Conservation (phyloP, 2,329 filamentous ascomycete genomes). For the Lithohypha guttulata region DNA sequence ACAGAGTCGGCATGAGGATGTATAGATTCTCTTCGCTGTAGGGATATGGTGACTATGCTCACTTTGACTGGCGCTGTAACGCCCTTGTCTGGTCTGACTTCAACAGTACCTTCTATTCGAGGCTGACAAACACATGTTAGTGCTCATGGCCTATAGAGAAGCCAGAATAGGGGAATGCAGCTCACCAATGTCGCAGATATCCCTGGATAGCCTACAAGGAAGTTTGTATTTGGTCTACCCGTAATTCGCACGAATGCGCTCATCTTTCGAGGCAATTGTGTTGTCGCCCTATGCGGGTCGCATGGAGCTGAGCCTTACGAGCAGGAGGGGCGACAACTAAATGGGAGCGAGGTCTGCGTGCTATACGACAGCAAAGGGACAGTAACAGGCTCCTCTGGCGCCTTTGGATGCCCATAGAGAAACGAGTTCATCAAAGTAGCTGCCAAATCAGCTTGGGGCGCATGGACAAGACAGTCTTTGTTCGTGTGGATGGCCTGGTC, state of each 20-base stretch:
- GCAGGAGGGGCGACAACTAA: slow-evolving; percentile 7
- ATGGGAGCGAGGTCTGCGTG: too few relatives aligned
- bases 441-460: not conserved
- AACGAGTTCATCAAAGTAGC: slow-evolving; percentile 5
- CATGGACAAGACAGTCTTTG: not conserved
- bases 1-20: slow-evolving; percentile 92
- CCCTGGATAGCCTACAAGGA: slow-evolving; percentile 91
- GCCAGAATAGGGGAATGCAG: slow-evolving; percentile 27
- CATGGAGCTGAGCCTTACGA: slow-evolving; percentile 12
- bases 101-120: slow-evolving; percentile 93
- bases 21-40: slow-evolving; percentile 90
- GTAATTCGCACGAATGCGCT: slow-evolving; percentile 89
- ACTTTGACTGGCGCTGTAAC: slow-evolving; percentile 81
- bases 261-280: slow-evolving; percentile 37
- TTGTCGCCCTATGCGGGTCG: slow-evolving; percentile 10
- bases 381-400: slow-evolving; percentile 9
- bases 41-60: slow-evolving; percentile 85
- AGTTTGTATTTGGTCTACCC: slow-evolving; percentile 92
- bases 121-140: slow-evolving; percentile 47
- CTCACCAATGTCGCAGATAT: slow-evolving; percentile 94
- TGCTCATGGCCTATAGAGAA: not conserved
- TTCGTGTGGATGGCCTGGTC: too few relatives aligned
- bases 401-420: slow-evolving; percentile 20
- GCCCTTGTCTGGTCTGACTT: slow-evolving; percentile 78
- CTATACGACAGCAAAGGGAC: too few relatives aligned